Conservation (phyloP, 495 filamentous ascomycete species). For the Aspergillus hancockii region DNA sequence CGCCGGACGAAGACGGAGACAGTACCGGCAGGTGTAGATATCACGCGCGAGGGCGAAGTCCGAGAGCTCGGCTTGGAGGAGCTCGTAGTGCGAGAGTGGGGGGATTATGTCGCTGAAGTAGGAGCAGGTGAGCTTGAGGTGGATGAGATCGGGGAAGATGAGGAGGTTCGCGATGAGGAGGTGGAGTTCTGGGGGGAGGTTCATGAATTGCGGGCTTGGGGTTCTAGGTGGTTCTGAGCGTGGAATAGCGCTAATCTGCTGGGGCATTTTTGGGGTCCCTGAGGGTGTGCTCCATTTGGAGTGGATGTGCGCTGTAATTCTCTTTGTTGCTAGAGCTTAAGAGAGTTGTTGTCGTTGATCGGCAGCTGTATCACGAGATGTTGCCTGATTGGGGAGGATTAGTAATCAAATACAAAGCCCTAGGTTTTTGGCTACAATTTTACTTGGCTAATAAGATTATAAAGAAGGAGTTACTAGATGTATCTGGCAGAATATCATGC, state of each 20-base stretch:
- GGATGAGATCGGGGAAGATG: conserved; percentile 55
- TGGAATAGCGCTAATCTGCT: neutral
- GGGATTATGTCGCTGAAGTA: conserved; percentile 31
- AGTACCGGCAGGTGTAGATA: conserved; percentile 42
- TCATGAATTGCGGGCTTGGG: neutral
- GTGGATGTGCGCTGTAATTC: neutral
- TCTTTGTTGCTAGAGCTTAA: neutral
- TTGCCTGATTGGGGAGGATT: neutral
- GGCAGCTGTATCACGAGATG: neutral
- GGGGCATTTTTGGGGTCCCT: neutral
- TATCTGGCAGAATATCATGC: too few relatives aligned
- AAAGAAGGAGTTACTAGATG: too few relatives aligned
- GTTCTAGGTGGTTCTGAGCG: neutral
- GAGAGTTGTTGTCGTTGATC: neutral
- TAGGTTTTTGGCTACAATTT: too few relatives aligned
- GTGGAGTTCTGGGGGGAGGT: conserved; percentile 60
- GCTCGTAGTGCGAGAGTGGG: conserved; percentile 24
- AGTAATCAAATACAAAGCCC: neutral
- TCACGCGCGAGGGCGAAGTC: conserved; percentile 26
- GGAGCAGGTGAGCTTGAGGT: conserved; percentile 50
- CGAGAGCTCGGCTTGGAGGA: conserved; percentile 29
- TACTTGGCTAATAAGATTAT: too few relatives aligned
- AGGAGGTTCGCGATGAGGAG: conserved; percentile 55
- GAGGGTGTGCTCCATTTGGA: neutral
- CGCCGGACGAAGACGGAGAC: conserved; percentile 32